Percentiles rank a stretch among this genome's conserved stretches.
Evolutionary conservation across 1,284 basidiomycete species (phyloP).

Genomic region (Neotropicomus parvogracilis): DNA sequence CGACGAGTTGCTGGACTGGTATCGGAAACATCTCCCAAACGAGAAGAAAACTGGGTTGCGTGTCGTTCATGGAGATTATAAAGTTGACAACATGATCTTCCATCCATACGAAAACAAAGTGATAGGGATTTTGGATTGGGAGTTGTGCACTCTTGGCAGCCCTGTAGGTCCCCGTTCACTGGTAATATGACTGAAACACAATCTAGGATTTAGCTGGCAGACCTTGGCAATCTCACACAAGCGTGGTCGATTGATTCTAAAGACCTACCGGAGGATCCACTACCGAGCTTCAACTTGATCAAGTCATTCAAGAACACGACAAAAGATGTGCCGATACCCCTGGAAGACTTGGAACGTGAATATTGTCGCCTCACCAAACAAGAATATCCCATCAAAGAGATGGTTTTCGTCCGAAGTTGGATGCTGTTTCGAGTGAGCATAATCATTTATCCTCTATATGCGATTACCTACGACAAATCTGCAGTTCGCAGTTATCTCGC

Average conservation of each 20-base stretch:
- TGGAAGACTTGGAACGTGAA: slow-evolving; percentile 71
- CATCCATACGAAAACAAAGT: slow-evolving; percentile 89
- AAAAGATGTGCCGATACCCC: slow-evolving; percentile 57
- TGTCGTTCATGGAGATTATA: slow-evolving; percentile 95
- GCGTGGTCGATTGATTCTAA: slow-evolving; percentile 71
- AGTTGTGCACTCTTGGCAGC: slow-evolving; percentile 88
- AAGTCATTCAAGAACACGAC: slow-evolving; percentile 64
- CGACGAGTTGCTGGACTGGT: slow-evolving; percentile 76
- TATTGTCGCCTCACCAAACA: slow-evolving; percentile 64
- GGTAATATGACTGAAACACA: slow-evolving; percentile 3
- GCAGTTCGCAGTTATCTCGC: slow-evolving; percentile 81
- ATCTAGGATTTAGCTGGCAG: slow-evolving; percentile 63
- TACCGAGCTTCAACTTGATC: slow-evolving; percentile 23
- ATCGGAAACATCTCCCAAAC: slow-evolving; percentile 67
- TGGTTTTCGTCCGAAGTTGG: slow-evolving; percentile 82
- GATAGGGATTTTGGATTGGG: slow-evolving; percentile 96
- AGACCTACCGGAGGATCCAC: slow-evolving; percentile 32
- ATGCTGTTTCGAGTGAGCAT: slow-evolving; percentile 77
- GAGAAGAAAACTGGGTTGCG: slow-evolving; percentile 69
- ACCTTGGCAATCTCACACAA: slow-evolving; percentile 86
- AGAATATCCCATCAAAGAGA: slow-evolving; percentile 69
- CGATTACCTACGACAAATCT: slow-evolving; percentile 2
- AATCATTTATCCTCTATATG: neutral
- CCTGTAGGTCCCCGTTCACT: slow-evolving; percentile 46
- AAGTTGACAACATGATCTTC: slow-evolving; percentile 94